Evolutionary conservation across 345 rosid species (phyloP), one percentile per base, ranked within the genome.

Genomic region (Fremontodendron californicum): DNA sequence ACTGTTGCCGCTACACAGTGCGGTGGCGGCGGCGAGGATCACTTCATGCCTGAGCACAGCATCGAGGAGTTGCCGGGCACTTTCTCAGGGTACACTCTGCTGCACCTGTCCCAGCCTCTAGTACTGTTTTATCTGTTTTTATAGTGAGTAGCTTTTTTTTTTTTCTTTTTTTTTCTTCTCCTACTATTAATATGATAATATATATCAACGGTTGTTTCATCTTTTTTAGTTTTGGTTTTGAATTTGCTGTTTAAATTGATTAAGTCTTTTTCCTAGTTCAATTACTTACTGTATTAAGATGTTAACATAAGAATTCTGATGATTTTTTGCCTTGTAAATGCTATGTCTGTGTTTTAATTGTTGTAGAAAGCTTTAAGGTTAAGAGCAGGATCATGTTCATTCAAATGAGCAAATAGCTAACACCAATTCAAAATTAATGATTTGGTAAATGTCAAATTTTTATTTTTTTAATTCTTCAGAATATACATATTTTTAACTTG

Each of bases 71-170:
- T 88, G 92, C 86, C 94, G 94, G 68, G 91, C 98, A 57, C 98
- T 95, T 78, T 92, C 96, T 72, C 99, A 93, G 99, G 98, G 99
- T 96, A 96, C 90, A 81, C 96, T 96, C 86, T 96, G 97, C 94
- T 91, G 98, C 93, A 93, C 99, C 91, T 95, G 89, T 89, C 99
- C 97, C 80, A 91, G 87, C 90, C 99, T 90, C 96, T 93, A 93
- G 82, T 92, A 78, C 81, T 79, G 75, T 76, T 81, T 76, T 80
- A 81, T 85, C 85, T 84, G 73, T 86, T 80, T 85, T 80, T 70
- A 79, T 65, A 81, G 94, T 91, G 96, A 90, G 96, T 92, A 73
- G 83, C 84, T 75, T 80, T n/a, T n/a, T n/a, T n/a, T n/a, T n/a
- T n/a, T n/a, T n/a, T n/a, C n/a, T n/a, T n/a, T n/a, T 77, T 35